These are phyloP conservation scores for Cornus suecica DNA, from an alignment of 148 eudicot genomes.

Conservation along the genomic window DNA sequence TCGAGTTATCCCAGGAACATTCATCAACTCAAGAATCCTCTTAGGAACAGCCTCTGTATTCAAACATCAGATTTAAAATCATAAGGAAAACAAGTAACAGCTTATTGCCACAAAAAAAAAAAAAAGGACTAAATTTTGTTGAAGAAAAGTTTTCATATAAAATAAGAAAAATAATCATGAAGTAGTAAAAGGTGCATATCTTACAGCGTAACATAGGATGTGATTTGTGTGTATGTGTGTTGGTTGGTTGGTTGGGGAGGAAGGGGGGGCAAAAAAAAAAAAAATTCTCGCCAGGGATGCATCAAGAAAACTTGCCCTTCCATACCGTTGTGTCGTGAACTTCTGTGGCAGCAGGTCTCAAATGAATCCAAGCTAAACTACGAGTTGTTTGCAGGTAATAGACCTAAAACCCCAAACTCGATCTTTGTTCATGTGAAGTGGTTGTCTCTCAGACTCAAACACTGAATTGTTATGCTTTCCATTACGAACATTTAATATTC, in stretches of 20 bases:
- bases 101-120: background rate
- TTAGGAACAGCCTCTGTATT: constrained; percentile 26
- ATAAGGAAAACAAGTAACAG: background rate
- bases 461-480: background rate
- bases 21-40: constrained; percentile 27
- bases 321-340: too few relatives aligned
- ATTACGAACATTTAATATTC: too few relatives aligned
- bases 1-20: constrained; percentile 24
- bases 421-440: background rate
- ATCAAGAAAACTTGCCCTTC: too few relatives aligned
- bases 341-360: background rate
- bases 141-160: background rate
- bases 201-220: background rate
- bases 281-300: too few relatives aligned
- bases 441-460: background rate
- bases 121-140: background rate
- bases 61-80: constrained; percentile 8
- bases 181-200: background rate
- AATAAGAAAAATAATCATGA: background rate
- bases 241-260: too few relatives aligned
- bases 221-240: too few relatives aligned
- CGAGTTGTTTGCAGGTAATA: background rate
- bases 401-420: background rate
- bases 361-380: constrained; percentile 1
- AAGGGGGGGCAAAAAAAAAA: too few relatives aligned